These are phyloP conservation scores for Secale cereale DNA, from an alignment of 176 grass and related monocot species.

Conservation along the genomic window DNA sequence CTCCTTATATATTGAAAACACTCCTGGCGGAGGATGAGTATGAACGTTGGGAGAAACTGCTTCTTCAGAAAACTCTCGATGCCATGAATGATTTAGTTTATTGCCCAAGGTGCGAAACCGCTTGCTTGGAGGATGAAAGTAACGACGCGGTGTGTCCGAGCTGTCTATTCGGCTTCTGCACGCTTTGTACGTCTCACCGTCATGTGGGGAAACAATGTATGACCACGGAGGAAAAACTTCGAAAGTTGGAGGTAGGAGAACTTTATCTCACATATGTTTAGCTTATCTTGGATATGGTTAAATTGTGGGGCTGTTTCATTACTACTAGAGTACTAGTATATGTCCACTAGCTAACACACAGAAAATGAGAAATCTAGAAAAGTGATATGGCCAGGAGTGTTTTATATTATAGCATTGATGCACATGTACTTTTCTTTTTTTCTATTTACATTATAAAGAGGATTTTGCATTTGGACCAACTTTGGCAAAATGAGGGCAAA, in stretches of 20 bases:
- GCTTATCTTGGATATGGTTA: not conserved
- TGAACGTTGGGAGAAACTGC: constrained; percentile 65
- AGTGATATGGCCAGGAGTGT: not conserved
- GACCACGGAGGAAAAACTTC: constrained; percentile 44
- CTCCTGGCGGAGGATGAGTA: constrained; percentile 60
- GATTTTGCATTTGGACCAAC: constrained; percentile 11
- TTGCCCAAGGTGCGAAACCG: constrained; percentile 75
- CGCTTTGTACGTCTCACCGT: constrained; percentile 60
- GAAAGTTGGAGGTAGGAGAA: constrained; percentile 57
- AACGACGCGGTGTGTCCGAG: constrained; percentile 67
- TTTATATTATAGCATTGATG: not conserved
- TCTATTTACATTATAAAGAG: not conserved
- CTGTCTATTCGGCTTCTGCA: constrained; percentile 82
- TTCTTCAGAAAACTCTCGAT: constrained; percentile 70
- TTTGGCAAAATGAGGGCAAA: not conserved
- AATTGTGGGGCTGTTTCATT: not conserved
- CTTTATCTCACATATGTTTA: constrained; percentile 13
- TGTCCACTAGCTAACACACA: not conserved
- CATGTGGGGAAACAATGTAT: constrained; percentile 70
- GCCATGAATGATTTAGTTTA: constrained; percentile 74
- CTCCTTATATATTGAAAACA: constrained; percentile 63
- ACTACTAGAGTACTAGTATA: not conserved
- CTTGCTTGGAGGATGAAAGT: constrained; percentile 66
- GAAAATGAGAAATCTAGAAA: not conserved
- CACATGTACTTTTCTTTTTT: not conserved